Evolutionary conservation across 306 rosid genomes (phyloP).

Genomic region (Malus orientalis): DNA sequence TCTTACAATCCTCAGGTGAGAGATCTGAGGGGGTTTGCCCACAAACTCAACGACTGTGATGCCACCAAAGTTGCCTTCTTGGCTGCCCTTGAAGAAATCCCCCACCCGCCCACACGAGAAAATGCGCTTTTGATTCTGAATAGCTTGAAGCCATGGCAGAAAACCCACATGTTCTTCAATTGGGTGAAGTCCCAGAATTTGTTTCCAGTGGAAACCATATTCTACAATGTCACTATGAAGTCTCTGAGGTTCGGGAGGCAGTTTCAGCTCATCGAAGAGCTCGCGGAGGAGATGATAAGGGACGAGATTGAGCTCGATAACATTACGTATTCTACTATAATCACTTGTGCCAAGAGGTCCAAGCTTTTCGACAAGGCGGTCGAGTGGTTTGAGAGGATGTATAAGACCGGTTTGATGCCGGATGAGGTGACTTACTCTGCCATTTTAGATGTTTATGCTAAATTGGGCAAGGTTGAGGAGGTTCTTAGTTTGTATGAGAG

Average conservation of each 20-base stretch:
- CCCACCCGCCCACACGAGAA: slow-evolving; percentile 52
- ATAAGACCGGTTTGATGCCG: slow-evolving; percentile 86
- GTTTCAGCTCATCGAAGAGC: slow-evolving; percentile 70
- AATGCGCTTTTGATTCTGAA: slow-evolving; percentile 77
- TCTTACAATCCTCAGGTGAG: slow-evolving; percentile 50
- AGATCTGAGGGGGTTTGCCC: slow-evolving; percentile 53
- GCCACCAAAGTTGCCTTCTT: slow-evolving; percentile 42
- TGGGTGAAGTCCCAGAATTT: slow-evolving; percentile 66
- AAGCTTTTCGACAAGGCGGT: slow-evolving; percentile 60
- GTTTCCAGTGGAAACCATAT: slow-evolving; percentile 81
- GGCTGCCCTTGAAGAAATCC: slow-evolving; percentile 51
- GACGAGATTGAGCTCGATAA: slow-evolving; percentile 56
- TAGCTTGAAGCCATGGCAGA: slow-evolving; percentile 83
- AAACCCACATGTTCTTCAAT: slow-evolving; percentile 49
- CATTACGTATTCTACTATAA: slow-evolving; percentile 83
- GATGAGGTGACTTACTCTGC: slow-evolving; percentile 96
- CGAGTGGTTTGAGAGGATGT: slow-evolving; percentile 95
- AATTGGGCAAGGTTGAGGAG: slow-evolving; percentile 74
- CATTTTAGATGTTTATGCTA: slow-evolving; percentile 85
- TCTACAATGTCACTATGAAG: slow-evolving; percentile 95
- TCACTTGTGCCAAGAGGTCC: slow-evolving; percentile 74
- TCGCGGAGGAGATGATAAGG: slow-evolving; percentile 78
- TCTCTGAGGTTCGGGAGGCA: slow-evolving; percentile 85
- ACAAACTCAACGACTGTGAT: slow-evolving; percentile 45
- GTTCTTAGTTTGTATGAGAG: slow-evolving; percentile 75